Evolutionary conservation across 305 asterid species (phyloP), one percentile per base, ranked within the genome.

Genomic region (Fraxinus xanthoxyloides): DNA sequence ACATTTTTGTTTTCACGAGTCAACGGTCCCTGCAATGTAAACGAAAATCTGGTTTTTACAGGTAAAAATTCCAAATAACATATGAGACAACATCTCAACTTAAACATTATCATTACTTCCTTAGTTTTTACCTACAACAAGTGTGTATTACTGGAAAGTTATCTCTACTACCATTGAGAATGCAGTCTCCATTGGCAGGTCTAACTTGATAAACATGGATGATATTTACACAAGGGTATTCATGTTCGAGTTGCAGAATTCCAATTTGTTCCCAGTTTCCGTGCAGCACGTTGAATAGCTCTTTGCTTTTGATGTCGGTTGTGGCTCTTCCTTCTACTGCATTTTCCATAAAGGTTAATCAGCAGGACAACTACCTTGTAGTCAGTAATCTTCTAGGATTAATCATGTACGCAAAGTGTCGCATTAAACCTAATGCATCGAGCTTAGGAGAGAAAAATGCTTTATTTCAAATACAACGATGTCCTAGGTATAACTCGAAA

Each of bases 261-360:
- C 75, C 75, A 75, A 84, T 79, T 92, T 69, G 89, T 87, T 79
- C 92, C 97, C 82, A 93, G 81, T 84, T 84, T 95, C 90, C 93
- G 90, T 31, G 81, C 97, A 17, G 87, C 82, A 79, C 94, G 91
- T 75, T 85, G 90, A 75, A 88, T 70, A 69, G 94, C 93, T 81
- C 88, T 89, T 78, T 77, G 93, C 88, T 92, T 95, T 88, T 85
- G 92, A 13, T 91, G 93, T 63, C 78, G 94, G 46, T 78, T 87
- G 70, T 79, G 90, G 82, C 86, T 87, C 85, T 86, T 90, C 89
- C 97, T 87, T 85, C 82, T 89, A 82, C 98, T 92, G 92, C 90
- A 93, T 72, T 31, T 65, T 78, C 70, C 83, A 89, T 26, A 32
- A 76, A 61, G 21, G 51, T 21, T 17, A 84, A 51, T 70, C 31